Evolutionary conservation across 345 rosid species (phyloP).

Genomic region (Populus pruinosa): DNA sequence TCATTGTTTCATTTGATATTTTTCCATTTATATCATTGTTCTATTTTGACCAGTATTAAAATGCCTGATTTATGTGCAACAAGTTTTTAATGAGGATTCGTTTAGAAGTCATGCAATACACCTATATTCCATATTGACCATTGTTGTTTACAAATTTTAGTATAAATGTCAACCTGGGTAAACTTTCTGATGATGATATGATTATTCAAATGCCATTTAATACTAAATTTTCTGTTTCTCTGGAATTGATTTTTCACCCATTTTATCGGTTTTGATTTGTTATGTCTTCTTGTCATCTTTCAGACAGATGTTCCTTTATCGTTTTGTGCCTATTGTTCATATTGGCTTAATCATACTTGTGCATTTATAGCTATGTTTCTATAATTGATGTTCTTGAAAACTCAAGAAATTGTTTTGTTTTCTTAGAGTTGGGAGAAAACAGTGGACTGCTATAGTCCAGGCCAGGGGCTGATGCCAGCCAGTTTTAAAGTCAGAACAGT

Average conservation of each 20-base stretch:
- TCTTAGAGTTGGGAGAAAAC: conserved; percentile 36
- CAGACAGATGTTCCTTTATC: background rate
- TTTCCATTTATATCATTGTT: background rate
- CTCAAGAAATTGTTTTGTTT: background rate
- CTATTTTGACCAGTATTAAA: background rate
- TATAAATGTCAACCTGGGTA: background rate
- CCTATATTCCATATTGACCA: background rate
- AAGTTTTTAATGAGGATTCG: background rate
- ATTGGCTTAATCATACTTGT: background rate
- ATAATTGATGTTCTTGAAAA: background rate
- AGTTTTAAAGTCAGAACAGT: conserved; percentile 35
- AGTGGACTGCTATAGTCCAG: conserved; percentile 36
- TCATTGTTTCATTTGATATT: background rate
- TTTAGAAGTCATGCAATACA: background rate
- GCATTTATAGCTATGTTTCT: background rate
- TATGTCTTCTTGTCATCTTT: background rate
- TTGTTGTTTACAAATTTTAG: background rate
- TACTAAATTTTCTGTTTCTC: background rate
- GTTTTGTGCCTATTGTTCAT: background rate
- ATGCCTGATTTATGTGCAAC: background rate
- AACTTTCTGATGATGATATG: background rate
- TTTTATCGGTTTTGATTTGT: background rate
- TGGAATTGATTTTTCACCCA: background rate
- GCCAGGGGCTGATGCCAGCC: conserved; percentile 37
- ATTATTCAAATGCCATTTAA: background rate